A percentile compares a stretch with the other conserved stretches of the same genome.
These are phyloP conservation scores for Quillaja saponaria DNA, from an alignment of 306 rosid genomes.

Conservation along the genomic window DNA sequence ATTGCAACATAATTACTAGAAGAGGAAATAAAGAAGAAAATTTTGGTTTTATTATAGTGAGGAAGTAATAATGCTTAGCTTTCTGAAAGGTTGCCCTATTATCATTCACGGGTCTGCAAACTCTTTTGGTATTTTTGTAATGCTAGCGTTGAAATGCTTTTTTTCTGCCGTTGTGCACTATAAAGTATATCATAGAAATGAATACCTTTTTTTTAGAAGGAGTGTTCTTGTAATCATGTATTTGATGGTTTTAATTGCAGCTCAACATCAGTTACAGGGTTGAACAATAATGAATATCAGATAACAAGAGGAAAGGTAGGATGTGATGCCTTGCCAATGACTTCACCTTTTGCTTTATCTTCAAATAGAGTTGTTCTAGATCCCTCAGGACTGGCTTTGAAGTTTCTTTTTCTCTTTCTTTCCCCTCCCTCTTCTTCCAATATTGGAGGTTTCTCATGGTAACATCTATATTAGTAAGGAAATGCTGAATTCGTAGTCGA, in stretches of 20 bases:
- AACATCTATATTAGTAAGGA: constrained; percentile 2
- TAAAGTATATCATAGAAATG: too few species aligned
- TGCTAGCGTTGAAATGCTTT: background rate
- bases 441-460: background rate
- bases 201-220: too few species aligned
- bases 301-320: constrained; percentile 83
- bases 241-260: constrained; percentile 40
- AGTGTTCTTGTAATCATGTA: too few species aligned
- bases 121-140: constrained; percentile 3
- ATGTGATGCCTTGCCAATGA: constrained; percentile 6
- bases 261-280: constrained; percentile 69
- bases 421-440: background rate
- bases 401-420: background rate
- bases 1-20: background rate
- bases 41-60: background rate
- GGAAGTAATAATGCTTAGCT: background rate
- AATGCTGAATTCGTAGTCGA: constrained; percentile 4
- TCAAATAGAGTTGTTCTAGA: constrained; percentile 14
- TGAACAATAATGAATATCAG: constrained; percentile 97
- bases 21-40: background rate
- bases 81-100: background rate
- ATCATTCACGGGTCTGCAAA: background rate
- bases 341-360: constrained; percentile 10
- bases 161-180: too few species aligned
- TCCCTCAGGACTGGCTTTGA: constrained; percentile 6